Evolutionary conservation across 208 protist genomes (phyloP), one percentile per base, ranked within the genome.

Genomic region (Acanthamoeba culbertsoni): DNA sequence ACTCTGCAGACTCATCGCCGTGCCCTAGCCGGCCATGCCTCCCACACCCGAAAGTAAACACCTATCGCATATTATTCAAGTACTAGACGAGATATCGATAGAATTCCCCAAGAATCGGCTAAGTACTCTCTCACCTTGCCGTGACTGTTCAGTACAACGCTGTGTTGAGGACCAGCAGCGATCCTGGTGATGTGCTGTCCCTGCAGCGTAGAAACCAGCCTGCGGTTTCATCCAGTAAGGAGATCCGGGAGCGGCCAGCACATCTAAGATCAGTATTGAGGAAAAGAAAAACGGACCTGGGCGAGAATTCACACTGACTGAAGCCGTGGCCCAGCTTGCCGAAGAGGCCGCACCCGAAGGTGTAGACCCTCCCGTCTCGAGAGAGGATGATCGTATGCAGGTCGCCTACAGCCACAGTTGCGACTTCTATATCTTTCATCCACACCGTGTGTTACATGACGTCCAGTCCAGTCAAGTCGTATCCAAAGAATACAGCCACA

Each of bases 301-400:
- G 71, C 1, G 33, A 82, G 71, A 82, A 82, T 26, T 82, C 71
- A 31, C 71, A 82, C 28, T 82, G 71, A 26, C 71, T 43, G 42
- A 82, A 82, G n/a, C 71, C 71, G 71, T 82, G 71, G 43, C 71
- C 71, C 8, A 82, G 71, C 42, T 82, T 82, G 3, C 71, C 71
- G 23, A 82, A 82, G n/a, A 82, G 71, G 37, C 71, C 71, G 42
- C 71, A 82, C 5, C 71, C 71, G 42, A 82, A 82, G 42, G 42
- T 82, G 43, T 82, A 82, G 20, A 82, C 37, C 71, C 53, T 82
- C 23, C 71, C 71, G 42, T 12, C 53, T 26, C 43, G 14, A 35
- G 20, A 35, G 71, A 82, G 71, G 26, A 82, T 26, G 7, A 82
- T 35, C 71, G 71, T 82, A 31, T 82, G 71, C 5, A 82, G 42